A percentile compares a stretch with the other conserved stretches of the same genome.
Conservation (phyloP, 495 filamentous ascomycete genomes). For the Aspergillus cavernicola region DNA sequence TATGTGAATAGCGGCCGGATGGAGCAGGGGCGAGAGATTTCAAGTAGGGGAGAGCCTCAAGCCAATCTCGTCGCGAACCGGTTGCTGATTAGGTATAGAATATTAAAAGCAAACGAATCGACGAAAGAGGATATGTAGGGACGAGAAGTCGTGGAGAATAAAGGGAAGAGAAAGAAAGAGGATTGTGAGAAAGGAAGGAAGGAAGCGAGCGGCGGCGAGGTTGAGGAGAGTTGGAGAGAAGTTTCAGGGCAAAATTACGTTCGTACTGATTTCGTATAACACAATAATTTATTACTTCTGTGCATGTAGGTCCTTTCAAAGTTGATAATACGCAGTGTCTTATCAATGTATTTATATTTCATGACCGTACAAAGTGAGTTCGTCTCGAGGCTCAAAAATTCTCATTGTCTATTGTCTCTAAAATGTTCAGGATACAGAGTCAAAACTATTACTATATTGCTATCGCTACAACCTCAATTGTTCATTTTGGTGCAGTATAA, state of each 20-base stretch:
- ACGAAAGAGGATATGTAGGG: background rate
- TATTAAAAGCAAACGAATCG: background rate
- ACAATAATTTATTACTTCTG: too few relatives aligned
- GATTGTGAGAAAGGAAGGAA: conserved; percentile 17
- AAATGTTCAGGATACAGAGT: background rate
- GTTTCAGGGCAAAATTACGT: conserved; percentile 6
- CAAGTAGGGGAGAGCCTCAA: background rate
- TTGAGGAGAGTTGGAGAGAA: conserved; percentile 7
- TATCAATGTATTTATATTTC: too few relatives aligned
- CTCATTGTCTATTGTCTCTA: background rate
- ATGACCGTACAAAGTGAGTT: too few relatives aligned
- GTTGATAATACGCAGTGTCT: background rate
- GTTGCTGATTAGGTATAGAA: background rate
- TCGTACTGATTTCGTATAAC: background rate
- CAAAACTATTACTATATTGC: background rate
- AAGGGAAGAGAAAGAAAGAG: background rate
- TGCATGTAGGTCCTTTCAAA: too few relatives aligned
- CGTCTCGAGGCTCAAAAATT: background rate
- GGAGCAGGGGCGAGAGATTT: background rate
- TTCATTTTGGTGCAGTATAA: background rate
- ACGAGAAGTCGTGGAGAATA: background rate
- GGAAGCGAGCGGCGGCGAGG: conserved; percentile 13
- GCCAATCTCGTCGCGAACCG: background rate
- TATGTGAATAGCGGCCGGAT: background rate
- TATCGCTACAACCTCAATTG: background rate